Evolutionary conservation across 73 alveolate species (phyloP), one percentile per base, ranked within the genome.

Genomic region (Breviolum minutum): DNA sequence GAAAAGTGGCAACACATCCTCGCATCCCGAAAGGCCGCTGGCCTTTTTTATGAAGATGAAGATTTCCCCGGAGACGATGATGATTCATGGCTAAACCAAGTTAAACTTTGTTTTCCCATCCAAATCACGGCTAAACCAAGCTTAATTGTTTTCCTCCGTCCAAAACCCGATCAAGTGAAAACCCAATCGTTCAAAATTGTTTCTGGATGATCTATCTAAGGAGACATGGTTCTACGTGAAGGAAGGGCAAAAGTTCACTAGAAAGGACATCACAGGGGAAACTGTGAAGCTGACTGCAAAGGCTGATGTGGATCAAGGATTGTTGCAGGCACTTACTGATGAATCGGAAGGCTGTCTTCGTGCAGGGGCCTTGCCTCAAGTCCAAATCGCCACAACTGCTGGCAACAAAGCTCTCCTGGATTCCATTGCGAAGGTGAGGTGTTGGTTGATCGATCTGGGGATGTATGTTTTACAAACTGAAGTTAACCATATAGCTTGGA

Each of bases 61-160:
- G 85, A 76, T 26, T 76, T 76, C 85, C 85, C 85, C 8, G 85
- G 85, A 24, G 85, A 76, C 26, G 63, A 76, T 20, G 85, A 76
- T 76, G 85, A 19, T 5, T 6, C 85, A 4, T 76, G 85, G 85
- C 62, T 76, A 6, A 10, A 10, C 80, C 27, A n/a, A n/a, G n/a
- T n/a, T n/a, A n/a, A n/a, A n/a, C n/a, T n/a, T n/a, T n/a, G n/a
- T n/a, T n/a, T n/a, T n/a, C n/a, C n/a, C n/a, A n/a, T n/a, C n/a
- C n/a, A n/a, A n/a, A n/a, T n/a, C n/a, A n/a, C n/a, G n/a, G n/a
- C n/a, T n/a, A n/a, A n/a, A n/a, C n/a, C n/a, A n/a, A n/a, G n/a
- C n/a, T n/a, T n/a, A n/a, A n/a, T n/a, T n/a, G n/a, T n/a, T n/a
- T n/a, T n/a, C n/a, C n/a, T n/a, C n/a, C n/a, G n/a, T n/a, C n/a